Percentiles rank a stretch among this genome's conserved stretches.
phyloP scores from a whole-genome alignment of 2,329 filamentous ascomycete genomes.

The Fusarium longipes region DNA sequence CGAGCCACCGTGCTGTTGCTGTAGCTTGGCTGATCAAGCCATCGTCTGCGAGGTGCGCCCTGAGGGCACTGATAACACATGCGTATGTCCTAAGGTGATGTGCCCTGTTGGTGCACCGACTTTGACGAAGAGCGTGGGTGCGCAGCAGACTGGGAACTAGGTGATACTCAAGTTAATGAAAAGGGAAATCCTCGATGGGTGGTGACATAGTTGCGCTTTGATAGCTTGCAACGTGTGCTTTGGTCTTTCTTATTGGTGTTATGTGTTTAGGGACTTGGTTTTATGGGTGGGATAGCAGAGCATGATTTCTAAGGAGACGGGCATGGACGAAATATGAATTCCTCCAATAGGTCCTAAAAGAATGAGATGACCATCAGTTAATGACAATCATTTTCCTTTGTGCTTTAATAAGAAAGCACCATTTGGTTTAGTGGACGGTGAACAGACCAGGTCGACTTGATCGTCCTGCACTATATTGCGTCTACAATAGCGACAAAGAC shows the following conservation, averaged over 20 bases:
- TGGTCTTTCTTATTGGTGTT: slow-evolving; percentile 28
- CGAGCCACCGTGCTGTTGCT: slow-evolving; percentile 40
- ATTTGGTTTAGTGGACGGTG: not conserved
- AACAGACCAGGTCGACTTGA: not conserved
- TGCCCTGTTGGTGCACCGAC: slow-evolving; percentile 39
- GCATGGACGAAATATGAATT: slow-evolving; percentile 2
- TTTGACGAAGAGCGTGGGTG: slow-evolving; percentile 16
- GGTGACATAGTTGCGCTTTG: not conserved
- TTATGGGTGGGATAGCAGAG: slow-evolving; percentile 5
- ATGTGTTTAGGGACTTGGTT: slow-evolving; percentile 10
- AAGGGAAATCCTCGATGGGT: not conserved
- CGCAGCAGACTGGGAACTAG: slow-evolving; percentile 22
- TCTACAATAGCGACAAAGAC: not conserved
- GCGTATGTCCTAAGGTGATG: slow-evolving; percentile 37
- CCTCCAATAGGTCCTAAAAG: not conserved
- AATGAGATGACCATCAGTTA: not conserved
- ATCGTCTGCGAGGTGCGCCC: slow-evolving; percentile 38
- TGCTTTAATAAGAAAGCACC: not conserved
- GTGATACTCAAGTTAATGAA: not conserved
- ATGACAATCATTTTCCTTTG: not conserved
- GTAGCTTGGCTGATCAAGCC: slow-evolving; percentile 24
- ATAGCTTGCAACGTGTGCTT: slow-evolving; percentile 7
- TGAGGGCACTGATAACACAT: slow-evolving; percentile 29
- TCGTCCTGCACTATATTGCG: not conserved
- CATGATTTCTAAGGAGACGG: not conserved